Base-by-base conservation (phyloP, 1,139 yeast species). In the Debaryomyces singareniensis region DNA sequence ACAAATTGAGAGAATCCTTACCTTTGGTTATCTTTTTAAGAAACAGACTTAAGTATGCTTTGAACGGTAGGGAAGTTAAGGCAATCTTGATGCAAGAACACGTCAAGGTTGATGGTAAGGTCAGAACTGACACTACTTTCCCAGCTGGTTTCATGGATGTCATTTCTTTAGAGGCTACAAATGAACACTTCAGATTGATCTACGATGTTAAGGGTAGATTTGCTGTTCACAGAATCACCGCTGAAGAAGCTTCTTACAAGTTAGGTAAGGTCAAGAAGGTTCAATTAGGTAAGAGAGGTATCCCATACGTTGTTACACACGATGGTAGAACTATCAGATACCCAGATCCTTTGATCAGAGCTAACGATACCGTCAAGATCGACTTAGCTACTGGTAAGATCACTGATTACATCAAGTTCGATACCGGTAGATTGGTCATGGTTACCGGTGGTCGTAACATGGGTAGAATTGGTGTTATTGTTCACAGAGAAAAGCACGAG, bases 121-220 rank as follows among this genome's bases (percentile, higher is more conserved):
- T 89, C 58, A 87, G 98, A 85, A 89, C 98, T 51, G 97, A 91
- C 71, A 66, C 94, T 49, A 89, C 97, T 49, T 89, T 64, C 95
- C 98, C 98, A 68, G 85, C 97, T 60, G 98, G 98, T 62, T 87
- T 89, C 84, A 87, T 87, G 96, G 98, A 89, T 67, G 97, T 89
- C 57, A 85, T 89, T 71, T 56, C 95, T 47, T 76, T 89, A 60
- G 97, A 89, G 66, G 95, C 95, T 64, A 89, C 97, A 70, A 87
- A 89, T 70, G 97, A 89, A 76, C 79, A 89, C 87, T 89, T 89
- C 86, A 89, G 97, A 78, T 85, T 89, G 63, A 80, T 89, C 60
- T 89, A 87, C 78, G 97, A 89, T 66, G 80, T 86, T 66, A 89
- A 89, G 79, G 97, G 97, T 71, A 89, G 96, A 76, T 89, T 87